Conservation (phyloP, 345 rosid genomes). For the Lumnitzera racemosa region DNA sequence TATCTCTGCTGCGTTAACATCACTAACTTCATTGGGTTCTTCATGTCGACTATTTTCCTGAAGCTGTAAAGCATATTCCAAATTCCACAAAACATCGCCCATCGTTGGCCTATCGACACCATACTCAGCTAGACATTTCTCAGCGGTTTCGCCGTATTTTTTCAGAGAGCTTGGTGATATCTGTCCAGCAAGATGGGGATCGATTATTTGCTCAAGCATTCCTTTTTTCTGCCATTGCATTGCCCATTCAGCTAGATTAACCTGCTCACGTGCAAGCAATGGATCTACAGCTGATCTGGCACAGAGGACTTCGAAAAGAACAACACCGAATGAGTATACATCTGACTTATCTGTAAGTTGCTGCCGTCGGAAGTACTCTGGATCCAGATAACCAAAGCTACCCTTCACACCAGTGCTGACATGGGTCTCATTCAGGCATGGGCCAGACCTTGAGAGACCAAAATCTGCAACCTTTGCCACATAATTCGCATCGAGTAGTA, state of each 20-base stretch:
- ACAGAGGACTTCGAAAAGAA: slow-evolving; percentile 88
- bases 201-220: slow-evolving; percentile 62
- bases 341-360: slow-evolving; percentile 95
- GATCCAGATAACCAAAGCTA: slow-evolving; percentile 94
- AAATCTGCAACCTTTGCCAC: slow-evolving; percentile 93
- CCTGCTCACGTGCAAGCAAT: slow-evolving; percentile 83
- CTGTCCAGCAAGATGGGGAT: slow-evolving; percentile 57
- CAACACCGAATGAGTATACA: slow-evolving; percentile 90
- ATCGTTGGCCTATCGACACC: slow-evolving; percentile 91
- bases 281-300: slow-evolving; percentile 97
- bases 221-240: slow-evolving; percentile 93
- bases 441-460: slow-evolving; percentile 93
- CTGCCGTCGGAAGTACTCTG: slow-evolving; percentile 91
- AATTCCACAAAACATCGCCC: slow-evolving; percentile 94
- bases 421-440: slow-evolving; percentile 85
- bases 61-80: slow-evolving; percentile 72
- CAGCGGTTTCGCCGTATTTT: slow-evolving; percentile 86
- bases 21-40: slow-evolving; percentile 25
- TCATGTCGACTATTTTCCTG: slow-evolving; percentile 50
- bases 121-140: slow-evolving; percentile 92
- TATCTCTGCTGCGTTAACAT: slow-evolving; percentile 4
- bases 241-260: slow-evolving; percentile 96
- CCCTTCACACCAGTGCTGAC: slow-evolving; percentile 97
- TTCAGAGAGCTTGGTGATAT: slow-evolving; percentile 60
- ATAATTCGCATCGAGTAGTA: slow-evolving; percentile 56